A percentile compares a stretch with the other conserved stretches of the same genome.
Evolutionary conservation across 1,139 yeast species (phyloP).

Genomic region (Zhuliangozyma blackwelliae): DNA sequence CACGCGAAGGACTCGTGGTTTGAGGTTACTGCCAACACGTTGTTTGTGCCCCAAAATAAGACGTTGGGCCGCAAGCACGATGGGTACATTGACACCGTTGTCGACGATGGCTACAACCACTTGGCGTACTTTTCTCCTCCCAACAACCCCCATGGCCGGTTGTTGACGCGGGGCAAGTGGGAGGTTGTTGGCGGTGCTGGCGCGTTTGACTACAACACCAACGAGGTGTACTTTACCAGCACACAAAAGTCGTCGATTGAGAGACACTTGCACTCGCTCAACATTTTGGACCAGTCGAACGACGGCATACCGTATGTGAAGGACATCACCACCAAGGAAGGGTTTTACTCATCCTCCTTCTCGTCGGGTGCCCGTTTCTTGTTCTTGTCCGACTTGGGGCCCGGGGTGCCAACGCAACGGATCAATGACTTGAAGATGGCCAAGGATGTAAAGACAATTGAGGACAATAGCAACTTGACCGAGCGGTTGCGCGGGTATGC

Average conservation of each 20-base stretch:
- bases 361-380: constrained; percentile 65
- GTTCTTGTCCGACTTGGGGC: constrained; percentile 59
- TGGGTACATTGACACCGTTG: constrained; percentile 55
- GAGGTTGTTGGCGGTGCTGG: constrained; percentile 49
- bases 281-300: constrained; percentile 26
- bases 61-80: constrained; percentile 36
- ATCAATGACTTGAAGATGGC: constrained; percentile 49
- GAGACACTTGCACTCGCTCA: constrained; percentile 49
- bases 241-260: constrained; percentile 50
- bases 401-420: constrained; percentile 62
- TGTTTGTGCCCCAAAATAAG: constrained; percentile 62
- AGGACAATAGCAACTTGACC: constrained; percentile 43
- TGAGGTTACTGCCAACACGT: constrained; percentile 74
- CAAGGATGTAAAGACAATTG: constrained; percentile 36
- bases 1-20: constrained; percentile 53
- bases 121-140: constrained; percentile 57
- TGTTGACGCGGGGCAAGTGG: constrained; percentile 52
- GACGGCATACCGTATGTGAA: constrained; percentile 28
- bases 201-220: constrained; percentile 39
- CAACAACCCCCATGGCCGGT: constrained; percentile 31
- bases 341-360: constrained; percentile 65
- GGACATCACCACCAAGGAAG: constrained; percentile 55
- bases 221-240: constrained; percentile 44
- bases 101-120: constrained; percentile 50
- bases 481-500: constrained; percentile 37